Evolutionary conservation across 495 filamentous ascomycete genomes (phyloP).

Genomic region (Clavariopsis aquatica): DNA sequence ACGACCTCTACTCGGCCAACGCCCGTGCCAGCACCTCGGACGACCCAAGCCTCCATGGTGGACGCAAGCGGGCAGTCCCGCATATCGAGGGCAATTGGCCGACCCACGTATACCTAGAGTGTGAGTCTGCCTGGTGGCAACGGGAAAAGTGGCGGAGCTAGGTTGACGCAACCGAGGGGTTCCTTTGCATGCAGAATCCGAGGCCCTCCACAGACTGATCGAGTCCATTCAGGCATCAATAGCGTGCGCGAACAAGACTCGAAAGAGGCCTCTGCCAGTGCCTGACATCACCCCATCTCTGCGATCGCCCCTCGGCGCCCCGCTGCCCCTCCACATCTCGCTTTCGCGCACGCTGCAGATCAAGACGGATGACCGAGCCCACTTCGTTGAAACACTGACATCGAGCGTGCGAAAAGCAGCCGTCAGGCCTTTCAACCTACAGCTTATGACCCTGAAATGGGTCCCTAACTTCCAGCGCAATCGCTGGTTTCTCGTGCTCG

Average conservation of each 20-base stretch:
- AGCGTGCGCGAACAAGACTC: slow-evolving; percentile 11
- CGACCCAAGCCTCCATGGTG: slow-evolving; percentile 81
- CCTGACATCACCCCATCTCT: slow-evolving; percentile 61
- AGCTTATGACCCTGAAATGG: slow-evolving; percentile 58
- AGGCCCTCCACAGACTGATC: slow-evolving; percentile 57
- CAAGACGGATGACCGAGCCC: slow-evolving; percentile 62
- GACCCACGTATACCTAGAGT: slow-evolving; percentile 89
- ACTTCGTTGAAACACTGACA: slow-evolving; percentile 56
- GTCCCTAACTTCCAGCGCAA: slow-evolving; percentile 72
- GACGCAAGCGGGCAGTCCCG: slow-evolving; percentile 75
- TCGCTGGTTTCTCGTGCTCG: slow-evolving; percentile 84
- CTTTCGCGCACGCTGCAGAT: slow-evolving; percentile 76
- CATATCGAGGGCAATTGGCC: slow-evolving; percentile 92
- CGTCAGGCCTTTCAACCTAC: slow-evolving; percentile 56
- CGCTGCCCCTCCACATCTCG: slow-evolving; percentile 86
- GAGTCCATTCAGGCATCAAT: slow-evolving; percentile 39
- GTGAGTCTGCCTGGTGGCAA: slow-evolving; percentile 52
- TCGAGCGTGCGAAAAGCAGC: slow-evolving; percentile 46
- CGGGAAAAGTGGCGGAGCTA: background rate
- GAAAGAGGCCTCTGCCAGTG: slow-evolving; percentile 12
- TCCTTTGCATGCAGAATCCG: slow-evolving; percentile 60
- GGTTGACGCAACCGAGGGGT: slow-evolving; percentile 62
- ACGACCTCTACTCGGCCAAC: slow-evolving; percentile 84
- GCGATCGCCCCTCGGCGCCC: slow-evolving; percentile 70
- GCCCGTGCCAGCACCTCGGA: slow-evolving; percentile 73